phyloP scores from a whole-genome alignment of 768 basidiomycete genomes.

The Termitomyces sp. region DNA sequence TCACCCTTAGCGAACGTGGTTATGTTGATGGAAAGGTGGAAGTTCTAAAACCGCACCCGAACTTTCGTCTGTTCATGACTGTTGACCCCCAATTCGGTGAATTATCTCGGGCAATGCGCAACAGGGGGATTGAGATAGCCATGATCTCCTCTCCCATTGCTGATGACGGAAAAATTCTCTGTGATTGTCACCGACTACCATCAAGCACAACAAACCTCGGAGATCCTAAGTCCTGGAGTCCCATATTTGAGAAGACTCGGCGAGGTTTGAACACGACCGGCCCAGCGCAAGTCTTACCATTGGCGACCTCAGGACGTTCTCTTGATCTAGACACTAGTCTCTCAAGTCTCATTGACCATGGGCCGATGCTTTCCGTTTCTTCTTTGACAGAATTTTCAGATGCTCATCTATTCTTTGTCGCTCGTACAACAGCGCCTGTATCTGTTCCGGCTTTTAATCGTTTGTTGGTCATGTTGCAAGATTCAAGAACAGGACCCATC shows the following conservation, averaged over 20 bases:
- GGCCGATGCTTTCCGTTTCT: constrained; percentile 24
- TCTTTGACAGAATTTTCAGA: constrained; percentile 12
- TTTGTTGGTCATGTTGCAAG: constrained; percentile 14
- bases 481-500: neutral
- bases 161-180: constrained; percentile 43
- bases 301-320: constrained; percentile 30
- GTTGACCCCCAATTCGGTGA: constrained; percentile 91
- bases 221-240: constrained; percentile 9
- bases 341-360: constrained; percentile 35
- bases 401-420: constrained; percentile 30
- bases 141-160: constrained; percentile 30
- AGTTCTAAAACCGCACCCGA: constrained; percentile 72
- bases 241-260: constrained; percentile 28
- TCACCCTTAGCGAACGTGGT: constrained; percentile 89
- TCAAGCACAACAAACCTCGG: constrained; percentile 1
- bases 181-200: constrained; percentile 48
- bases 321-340: constrained; percentile 46
- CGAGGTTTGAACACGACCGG: constrained; percentile 22
- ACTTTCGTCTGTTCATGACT: constrained; percentile 92
- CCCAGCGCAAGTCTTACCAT: neutral
- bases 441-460: constrained; percentile 26
- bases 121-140: constrained; percentile 86
- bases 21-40: constrained; percentile 72
- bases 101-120: constrained; percentile 96
- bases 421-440: constrained; percentile 25